A percentile compares a stretch with the other conserved stretches of the same genome.
phyloP scores from a whole-genome alignment of 1,284 basidiomycete species.

The Inonotus hispidus region DNA sequence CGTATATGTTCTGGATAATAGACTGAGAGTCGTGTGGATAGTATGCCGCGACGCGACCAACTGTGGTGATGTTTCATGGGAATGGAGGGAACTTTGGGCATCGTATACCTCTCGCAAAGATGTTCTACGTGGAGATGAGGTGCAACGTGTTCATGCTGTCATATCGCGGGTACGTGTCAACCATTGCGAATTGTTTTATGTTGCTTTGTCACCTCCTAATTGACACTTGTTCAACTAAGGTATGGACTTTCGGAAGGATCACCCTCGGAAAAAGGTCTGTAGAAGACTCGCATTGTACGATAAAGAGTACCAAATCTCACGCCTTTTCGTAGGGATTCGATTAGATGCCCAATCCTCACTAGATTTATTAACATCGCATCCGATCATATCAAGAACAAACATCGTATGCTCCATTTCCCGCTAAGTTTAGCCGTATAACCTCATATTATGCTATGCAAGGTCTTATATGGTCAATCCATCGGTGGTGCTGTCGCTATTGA shows the following conservation, averaged over 20 bases:
- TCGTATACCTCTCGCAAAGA: conserved; percentile 82
- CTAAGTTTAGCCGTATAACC: neutral
- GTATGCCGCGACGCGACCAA: conserved; percentile 71
- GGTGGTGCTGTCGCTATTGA: conserved; percentile 95
- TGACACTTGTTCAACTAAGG: conserved; percentile 31
- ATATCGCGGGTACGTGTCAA: conserved; percentile 65
- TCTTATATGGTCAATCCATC: conserved; percentile 88
- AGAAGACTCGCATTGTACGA: conserved; percentile 18
- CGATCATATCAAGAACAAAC: conserved; percentile 59
- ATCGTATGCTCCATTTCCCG: conserved; percentile 41
- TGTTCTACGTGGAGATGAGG: conserved; percentile 80
- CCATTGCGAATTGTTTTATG: neutral
- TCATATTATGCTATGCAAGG: conserved; percentile 20
- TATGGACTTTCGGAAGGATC: conserved; percentile 82
- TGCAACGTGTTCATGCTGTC: conserved; percentile 89
- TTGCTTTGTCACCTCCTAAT: neutral
- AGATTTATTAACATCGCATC: conserved; percentile 71
- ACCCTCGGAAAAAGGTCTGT: conserved; percentile 83
- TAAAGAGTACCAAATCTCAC: conserved; percentile 17
- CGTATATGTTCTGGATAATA: conserved; percentile 28
- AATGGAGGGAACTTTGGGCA: conserved; percentile 84
- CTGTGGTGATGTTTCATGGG: conserved; percentile 87
- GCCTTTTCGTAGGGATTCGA: conserved; percentile 50
- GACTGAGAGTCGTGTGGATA: conserved; percentile 24
- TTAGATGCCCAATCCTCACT: conserved; percentile 80